These are phyloP conservation scores for Fusarium longipes DNA, from an alignment of 2,329 filamentous ascomycete species.

Conservation along the genomic window DNA sequence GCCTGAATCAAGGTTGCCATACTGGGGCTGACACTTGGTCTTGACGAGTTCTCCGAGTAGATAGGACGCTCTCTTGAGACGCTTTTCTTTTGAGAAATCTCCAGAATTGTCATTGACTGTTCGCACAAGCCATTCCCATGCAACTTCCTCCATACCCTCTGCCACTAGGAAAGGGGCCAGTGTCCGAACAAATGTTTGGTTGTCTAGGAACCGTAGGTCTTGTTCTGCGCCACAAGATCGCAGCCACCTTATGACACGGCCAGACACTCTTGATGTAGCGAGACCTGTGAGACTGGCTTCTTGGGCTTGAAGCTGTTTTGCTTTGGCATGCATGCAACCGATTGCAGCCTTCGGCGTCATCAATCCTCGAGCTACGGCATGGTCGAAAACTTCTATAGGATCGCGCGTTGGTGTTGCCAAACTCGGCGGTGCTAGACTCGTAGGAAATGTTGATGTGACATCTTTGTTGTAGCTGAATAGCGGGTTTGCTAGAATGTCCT, in stretches of 20 bases:
- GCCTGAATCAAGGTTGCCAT: conserved; percentile 61
- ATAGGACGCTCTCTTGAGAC: conserved; percentile 46
- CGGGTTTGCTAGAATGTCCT: conserved; percentile 67
- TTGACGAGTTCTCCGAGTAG: conserved; percentile 57
- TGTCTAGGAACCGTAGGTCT: conserved; percentile 58
- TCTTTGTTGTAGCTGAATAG: conserved; percentile 59
- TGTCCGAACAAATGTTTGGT: conserved; percentile 52
- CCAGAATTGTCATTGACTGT: conserved; percentile 49
- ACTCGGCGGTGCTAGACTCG: conserved; percentile 18
- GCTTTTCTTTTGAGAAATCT: conserved; percentile 36
- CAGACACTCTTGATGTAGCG: conserved; percentile 57
- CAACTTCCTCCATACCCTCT: conserved; percentile 62
- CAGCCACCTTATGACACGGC: conserved; percentile 65
- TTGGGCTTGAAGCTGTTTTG: conserved; percentile 54
- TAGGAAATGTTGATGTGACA: conserved; percentile 32
- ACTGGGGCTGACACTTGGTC: conserved; percentile 53
- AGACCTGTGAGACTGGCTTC: conserved; percentile 47
- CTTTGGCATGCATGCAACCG: conserved; percentile 64
- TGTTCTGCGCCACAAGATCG: conserved; percentile 61
- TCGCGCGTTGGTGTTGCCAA: conserved; percentile 47
- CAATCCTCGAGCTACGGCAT: conserved; percentile 65
- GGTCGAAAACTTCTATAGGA: conserved; percentile 67
- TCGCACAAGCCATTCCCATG: conserved; percentile 64
- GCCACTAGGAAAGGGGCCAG: conserved; percentile 64
- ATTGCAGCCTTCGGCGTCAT: conserved; percentile 66